Evolutionary conservation across 2,329 filamentous ascomycete genomes (phyloP), one percentile per base, ranked within the genome.

Genomic region (Aspergillus transmontanensis): DNA sequence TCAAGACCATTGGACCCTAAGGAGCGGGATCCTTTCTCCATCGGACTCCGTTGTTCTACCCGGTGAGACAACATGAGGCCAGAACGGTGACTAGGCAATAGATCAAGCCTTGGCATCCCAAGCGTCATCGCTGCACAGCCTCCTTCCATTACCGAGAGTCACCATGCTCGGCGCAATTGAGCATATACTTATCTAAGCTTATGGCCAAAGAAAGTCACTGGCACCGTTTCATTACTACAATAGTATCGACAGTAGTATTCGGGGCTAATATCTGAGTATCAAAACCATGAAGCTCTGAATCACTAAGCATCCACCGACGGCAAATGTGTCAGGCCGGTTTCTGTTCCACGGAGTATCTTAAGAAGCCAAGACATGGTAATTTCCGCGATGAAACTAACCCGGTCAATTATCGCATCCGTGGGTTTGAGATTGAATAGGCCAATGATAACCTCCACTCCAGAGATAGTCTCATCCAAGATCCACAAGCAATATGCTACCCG

Each of bases 11-110:
- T 36, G 43, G 26, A 48, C 41, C 39, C 56, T n/a, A 58, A 36
- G n/a, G 14, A 30, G 36, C 9, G 39, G 56, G 23, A 48, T 28
- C 3, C 41, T n/a, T 41, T 34, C 30, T 21, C 57, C 57, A 58
- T 32, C 57, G 57, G 57, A 58, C 57, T 58, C 57, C 57, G 57
- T 7, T 14, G 10, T 48, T 34, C 23, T 32, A 28, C 43, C n/a
- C 12, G n/a, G 34, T 58, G 57, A 58, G 46, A 58, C 57, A 50
- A 23, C 28, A 34, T 28, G 26, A 28, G 32, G 28, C 50, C 50
- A 34, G 50, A 32, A 34, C 28, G 5, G 6, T 53, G 7, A 5
- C 10, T 16, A 5, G 4, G 28, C 30, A 53, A 53, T 23, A 23
- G 32, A 54, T 21, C n/a, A 36, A 14, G 50, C 3, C 50, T 54